phyloP scores from a whole-genome alignment of 2,329 filamentous ascomycete species.

The Atkinsonella hypoxylon region DNA sequence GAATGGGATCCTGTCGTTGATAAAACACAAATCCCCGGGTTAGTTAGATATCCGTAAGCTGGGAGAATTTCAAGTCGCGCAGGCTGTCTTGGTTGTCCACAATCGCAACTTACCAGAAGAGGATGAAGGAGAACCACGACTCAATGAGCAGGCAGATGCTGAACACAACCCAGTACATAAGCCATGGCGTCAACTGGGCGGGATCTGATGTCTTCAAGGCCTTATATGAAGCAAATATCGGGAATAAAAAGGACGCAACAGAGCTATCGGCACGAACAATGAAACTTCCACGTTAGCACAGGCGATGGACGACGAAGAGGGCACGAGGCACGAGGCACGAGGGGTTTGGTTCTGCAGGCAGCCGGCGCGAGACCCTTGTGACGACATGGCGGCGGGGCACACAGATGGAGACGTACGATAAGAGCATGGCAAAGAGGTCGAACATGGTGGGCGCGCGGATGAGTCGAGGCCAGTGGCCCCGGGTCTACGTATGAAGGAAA shows the following conservation, averaged over 20 bases:
- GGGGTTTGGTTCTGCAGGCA: conserved; percentile 1
- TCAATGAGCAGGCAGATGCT: conserved; percentile 71
- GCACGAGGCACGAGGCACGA: conserved; percentile 5
- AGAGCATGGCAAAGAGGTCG: conserved; percentile 62
- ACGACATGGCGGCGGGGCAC: conserved; percentile 11
- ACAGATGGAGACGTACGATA: conserved; percentile 50
- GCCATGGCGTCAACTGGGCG: conserved; percentile 84
- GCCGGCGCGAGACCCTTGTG: conserved; percentile 3
- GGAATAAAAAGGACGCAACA: conserved; percentile 80
- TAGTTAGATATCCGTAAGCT: not conserved
- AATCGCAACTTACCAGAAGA: conserved; percentile 51
- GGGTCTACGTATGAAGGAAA: not conserved
- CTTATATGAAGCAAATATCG: conserved; percentile 95
- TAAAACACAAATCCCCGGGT: not conserved
- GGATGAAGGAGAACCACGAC: conserved; percentile 77
- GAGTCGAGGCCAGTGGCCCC: conserved; percentile 11
- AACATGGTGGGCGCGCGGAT: conserved; percentile 45
- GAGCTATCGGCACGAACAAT: conserved; percentile 44
- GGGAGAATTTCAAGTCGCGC: not conserved
- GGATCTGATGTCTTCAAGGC: conserved; percentile 88
- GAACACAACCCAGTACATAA: conserved; percentile 98
- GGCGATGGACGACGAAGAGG: conserved; percentile 1
- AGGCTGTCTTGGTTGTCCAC: too few species aligned
- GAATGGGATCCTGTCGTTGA: conserved; percentile 62
- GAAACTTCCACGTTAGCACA: conserved; percentile 2